phyloP scores from a whole-genome alignment of 2,329 filamentous ascomycete genomes.

The Teratosphaeria gauchensis region DNA sequence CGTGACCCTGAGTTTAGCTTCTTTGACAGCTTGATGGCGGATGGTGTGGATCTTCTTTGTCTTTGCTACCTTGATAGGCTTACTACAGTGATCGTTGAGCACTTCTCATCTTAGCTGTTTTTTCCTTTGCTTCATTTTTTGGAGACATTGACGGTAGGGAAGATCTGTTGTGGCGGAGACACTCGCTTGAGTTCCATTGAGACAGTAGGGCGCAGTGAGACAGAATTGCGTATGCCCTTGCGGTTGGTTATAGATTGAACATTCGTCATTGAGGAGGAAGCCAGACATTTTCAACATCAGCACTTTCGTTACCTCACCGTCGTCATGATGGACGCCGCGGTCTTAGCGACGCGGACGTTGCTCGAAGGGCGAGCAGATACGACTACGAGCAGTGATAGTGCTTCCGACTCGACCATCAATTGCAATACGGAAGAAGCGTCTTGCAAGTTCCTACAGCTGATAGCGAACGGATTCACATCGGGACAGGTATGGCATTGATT shows the following conservation, averaged over 20 bases:
- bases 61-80: not conserved
- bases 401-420: slow-evolving; percentile 2
- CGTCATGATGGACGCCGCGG: not conserved
- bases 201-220: not conserved
- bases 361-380: not conserved
- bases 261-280: not conserved
- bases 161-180: not conserved
- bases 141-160: not conserved
- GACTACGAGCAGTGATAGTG: not conserved
- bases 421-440: slow-evolving; percentile 14
- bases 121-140: not conserved
- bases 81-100: not conserved
- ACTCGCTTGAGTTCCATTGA: not conserved
- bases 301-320: not conserved
- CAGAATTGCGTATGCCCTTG: not conserved
- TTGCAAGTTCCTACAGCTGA: slow-evolving; percentile 28
- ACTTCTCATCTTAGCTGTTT: not conserved
- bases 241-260: not conserved
- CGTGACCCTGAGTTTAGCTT: not conserved
- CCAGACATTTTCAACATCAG: not conserved
- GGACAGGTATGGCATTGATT: slow-evolving; percentile 11
- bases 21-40: not conserved
- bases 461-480: slow-evolving; percentile 9
- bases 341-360: not conserved
- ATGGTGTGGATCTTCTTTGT: not conserved